Base-by-base conservation (phyloP, 768 basidiomycete genomes). In the Podaxis sp. region DNA sequence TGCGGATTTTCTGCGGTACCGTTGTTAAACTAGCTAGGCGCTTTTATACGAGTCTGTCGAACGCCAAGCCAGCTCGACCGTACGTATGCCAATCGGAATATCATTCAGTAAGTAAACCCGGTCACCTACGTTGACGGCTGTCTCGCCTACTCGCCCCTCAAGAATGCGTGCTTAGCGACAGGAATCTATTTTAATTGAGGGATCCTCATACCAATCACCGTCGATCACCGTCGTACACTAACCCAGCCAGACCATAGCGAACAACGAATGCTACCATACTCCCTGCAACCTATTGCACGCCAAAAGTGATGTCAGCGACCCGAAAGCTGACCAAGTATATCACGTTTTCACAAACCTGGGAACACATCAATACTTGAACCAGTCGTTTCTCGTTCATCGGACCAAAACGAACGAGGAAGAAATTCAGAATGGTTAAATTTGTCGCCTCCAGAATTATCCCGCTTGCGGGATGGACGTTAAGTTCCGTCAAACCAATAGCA, bases 201-300 rank as follows among this genome's bases (percentile, higher is more conserved):
- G 4, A 59, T 56, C 13, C n/a, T 56, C 2, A 33, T 12, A 37
- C 52, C 38, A 52, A 74, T 79, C 71, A 94, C 71, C 93, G 79
- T 71, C 96, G 82, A 76, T 94, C 93, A 9, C 93, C 94, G 69
- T 96, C 96, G 71, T 97, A 99, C 49, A 97, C 82, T 59, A 96
- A 80, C 52, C 90, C 84, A 3, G 94, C 94, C 12, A 96, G 80
- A 8, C 95, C 96, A 68, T 99, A 98, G 67, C 96, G 82, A 36
- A 98, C 84, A 22, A 82, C 78, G 73, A 98, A 98, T 7, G 93
- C 97, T 9, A 91, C 58, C 3, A 85, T 68, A 73, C 94, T 97
- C 50, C 96, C 91, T 9, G 79, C 76, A 63, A 89, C 73, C 90
- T 94, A 61, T 41, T 37, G 61, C 41, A 64, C 50, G n/a, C 41